Base-by-base conservation (phyloP, 2,329 filamentous ascomycete genomes). In the Ascochyta rabiei region DNA sequence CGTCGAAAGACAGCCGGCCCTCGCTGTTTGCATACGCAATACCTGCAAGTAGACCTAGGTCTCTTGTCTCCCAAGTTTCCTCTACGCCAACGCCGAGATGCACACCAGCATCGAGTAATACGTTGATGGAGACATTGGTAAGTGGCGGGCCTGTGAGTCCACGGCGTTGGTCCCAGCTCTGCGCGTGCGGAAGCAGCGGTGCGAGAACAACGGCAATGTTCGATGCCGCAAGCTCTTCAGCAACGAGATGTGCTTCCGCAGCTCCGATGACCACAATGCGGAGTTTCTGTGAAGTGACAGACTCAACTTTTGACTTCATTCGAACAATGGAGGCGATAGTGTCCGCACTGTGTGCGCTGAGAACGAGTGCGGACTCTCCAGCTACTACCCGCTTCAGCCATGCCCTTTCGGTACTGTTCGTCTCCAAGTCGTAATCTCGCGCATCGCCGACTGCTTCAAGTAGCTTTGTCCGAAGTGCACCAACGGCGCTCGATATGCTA, bases 91-190 rank as follows among this genome's bases (percentile, higher is more conserved):
- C 80, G 0, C 81, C 86, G 0, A 82, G 78, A 3, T 75, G 67
- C 0, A 89, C 86, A 2, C 86, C 86, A 0, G 85, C 86, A 7
- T 80, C 79, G 0, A 86, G 61, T 1, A 89, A 78, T 12, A 66
- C 70, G 57, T 89, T 85, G 4, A 87, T 75, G 0, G 81, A 80
- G 0, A 86, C 85, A 62, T 88, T 87, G 0, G 86, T 87, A 0
- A 89, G 77, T 1, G 87, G 87, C 5, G 86, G 86, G 1, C 87
- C 87, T 0, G 84, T 82, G 10, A 89, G 76, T 0, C 84, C 81
- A 2, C 86, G 82, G 0, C 85, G 82, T 70, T 86, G 77, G 57
- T 88, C 85, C 87, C 86, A 89, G 0, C 68, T 71, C 3, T 67
- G 70, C 2, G 80, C 79, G 63, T 83, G 85, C 0, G 84, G 80